Evolutionary conservation across 306 rosid species (phyloP), one percentile per base, ranked within the genome.

Genomic region (Vachellia pachyceras): DNA sequence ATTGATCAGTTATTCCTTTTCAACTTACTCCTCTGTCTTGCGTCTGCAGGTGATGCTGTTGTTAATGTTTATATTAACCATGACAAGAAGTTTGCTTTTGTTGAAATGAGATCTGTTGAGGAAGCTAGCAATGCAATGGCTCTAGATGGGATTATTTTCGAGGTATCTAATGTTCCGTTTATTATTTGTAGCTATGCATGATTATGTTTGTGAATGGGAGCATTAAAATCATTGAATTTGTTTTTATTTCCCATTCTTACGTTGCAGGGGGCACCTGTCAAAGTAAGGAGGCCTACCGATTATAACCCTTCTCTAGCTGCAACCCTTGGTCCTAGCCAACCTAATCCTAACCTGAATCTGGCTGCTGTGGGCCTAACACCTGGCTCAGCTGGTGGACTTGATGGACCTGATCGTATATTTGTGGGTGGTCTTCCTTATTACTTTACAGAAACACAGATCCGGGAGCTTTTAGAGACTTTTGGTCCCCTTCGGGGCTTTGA

Each of bases 101-200:
- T 95, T 76, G 99, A 95, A 86, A 95, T 95, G 99, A 90, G 99
- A 87, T 95, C 99, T 42, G 99, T 95, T 78, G 99, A 95, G 86
- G 99, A 95, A 86, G 99, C 99, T 66, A 95, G 99, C 82, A 95
- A 95, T 86, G 99, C 99, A 76, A 95, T 95, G 99, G 98, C 99
- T 57, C 79, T 95, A 79, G 99, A 95, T 87, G 99, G 99, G 80
- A 95, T 95, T 82, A 95, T 95, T 79, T 95, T 95, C 77, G 99
- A 95, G 97, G 99, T 91, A 86, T 55, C 17, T 17, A 23, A 10
- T 54, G 13, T 18, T 44, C 47, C 40, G 3, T 46, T 37, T 11
- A 23, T 63, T 11, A 22, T 50, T 10, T 40, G 40, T 14, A 22
- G 18, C 3, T 11, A 44, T 25, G 55, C 50, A 4, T 68, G 50